These are phyloP conservation scores for Hyphopichia fennica DNA, from an alignment of 1,139 yeast genomes.

Conservation along the genomic window DNA sequence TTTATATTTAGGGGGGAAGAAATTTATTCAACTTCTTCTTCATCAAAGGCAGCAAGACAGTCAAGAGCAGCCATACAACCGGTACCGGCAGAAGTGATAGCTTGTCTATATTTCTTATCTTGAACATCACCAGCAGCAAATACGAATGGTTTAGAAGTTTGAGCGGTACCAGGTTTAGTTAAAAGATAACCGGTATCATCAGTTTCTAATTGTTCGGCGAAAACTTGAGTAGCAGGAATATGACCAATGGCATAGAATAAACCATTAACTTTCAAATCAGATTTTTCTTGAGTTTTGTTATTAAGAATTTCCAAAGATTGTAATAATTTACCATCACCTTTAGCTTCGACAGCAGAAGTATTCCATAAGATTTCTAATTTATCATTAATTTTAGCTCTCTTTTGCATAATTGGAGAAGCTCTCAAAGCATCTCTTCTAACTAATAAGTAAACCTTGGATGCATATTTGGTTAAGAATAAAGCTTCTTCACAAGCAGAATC, in stretches of 20 bases:
- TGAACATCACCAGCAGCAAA: constrained; percentile 99
- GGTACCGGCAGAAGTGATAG: constrained; percentile 97
- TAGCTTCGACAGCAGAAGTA: constrained; percentile 82
- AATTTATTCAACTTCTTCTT: constrained; percentile 43
- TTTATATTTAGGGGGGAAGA: neutral
- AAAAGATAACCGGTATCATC: constrained; percentile 86
- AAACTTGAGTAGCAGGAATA: constrained; percentile 84
- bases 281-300: constrained; percentile 66
- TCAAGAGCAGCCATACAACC: constrained; percentile 99
- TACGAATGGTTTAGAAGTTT: constrained; percentile 87
- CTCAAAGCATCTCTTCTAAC: constrained; percentile 93
- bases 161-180: constrained; percentile 85
- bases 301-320: constrained; percentile 61
- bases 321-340: constrained; percentile 86
- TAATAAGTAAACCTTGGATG: constrained; percentile 87
- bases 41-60: constrained; percentile 56
- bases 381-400: constrained; percentile 78
- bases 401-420: constrained; percentile 96
- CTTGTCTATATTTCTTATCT: constrained; percentile 96
- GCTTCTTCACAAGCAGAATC: constrained; percentile 99
- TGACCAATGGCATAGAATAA: constrained; percentile 98
- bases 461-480: constrained; percentile 91
- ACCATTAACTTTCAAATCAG: constrained; percentile 80
- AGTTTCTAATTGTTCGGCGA: constrained; percentile 73
- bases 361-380: constrained; percentile 90